Evolutionary conservation across 2,329 filamentous ascomycete genomes (phyloP), one percentile per base, ranked within the genome.

Genomic region (Celoporthe dispersa): DNA sequence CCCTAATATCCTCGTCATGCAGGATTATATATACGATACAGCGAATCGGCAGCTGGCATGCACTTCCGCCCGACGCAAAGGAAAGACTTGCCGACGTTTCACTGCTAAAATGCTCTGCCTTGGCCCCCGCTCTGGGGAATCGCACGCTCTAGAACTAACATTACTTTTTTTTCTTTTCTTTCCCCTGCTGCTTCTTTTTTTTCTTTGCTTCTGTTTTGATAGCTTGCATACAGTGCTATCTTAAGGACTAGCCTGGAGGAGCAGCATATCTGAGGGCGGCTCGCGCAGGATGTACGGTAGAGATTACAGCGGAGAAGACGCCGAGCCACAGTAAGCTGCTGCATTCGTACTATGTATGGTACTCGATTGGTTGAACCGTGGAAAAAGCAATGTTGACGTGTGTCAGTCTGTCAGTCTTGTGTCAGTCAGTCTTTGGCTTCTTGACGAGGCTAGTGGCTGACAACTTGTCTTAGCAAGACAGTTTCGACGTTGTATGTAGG

Each of bases 201-300:
- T 53, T n/a, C 8, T 25, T 8, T 22, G 3, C 11, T 16, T 8
- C 5, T 33, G 25, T 33, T 19, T 14, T 19, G 53, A 31, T 31
- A 25, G n/a, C n/a, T 55, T 55, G 51, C 28, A 28, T 55, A 55
- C 51, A 55, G 51, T 55, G 53, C 53, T 57, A 31, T 57, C 25
- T 57, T 16, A 28, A 8, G 2, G 53, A 6, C 14, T 22, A 48
- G 22, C 44, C 22, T 19, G 6, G 28, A 31, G 25, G 14, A 57
- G 53, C 53, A 57, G 12, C 11, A 16, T 14, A 57, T 3, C 14
- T 12, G 25, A 55, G 28, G 25, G 53, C 53, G 53, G 25, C 53
- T 57, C 28, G 28, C 16, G 28, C 53, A 57, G 25, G 22, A n/a
- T 48, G 22, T 48, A 19, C 25, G 25, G 53, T 57, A 28, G 51